phyloP scores from a whole-genome alignment of 257 asterid genomes.

The Petrea volubilis region DNA sequence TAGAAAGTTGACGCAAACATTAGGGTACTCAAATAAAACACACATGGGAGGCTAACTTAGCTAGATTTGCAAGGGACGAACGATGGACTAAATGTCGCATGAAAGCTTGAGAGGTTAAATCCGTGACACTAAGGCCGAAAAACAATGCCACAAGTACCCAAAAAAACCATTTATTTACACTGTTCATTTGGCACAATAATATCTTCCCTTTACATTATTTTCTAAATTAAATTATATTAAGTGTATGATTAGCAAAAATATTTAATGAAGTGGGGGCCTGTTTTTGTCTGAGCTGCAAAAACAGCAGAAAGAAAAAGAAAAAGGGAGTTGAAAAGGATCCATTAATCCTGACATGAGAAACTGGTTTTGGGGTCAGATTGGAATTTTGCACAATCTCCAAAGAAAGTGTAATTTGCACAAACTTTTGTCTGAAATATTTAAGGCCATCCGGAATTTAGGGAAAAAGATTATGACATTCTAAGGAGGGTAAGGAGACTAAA shows the following conservation, averaged over 20 bases:
- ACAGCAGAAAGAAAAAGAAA: background rate
- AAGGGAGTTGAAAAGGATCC: background rate
- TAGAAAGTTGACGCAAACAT: no score
- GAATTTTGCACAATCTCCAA: slow-evolving; percentile 76
- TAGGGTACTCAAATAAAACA: no score
- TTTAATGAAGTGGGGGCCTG: background rate
- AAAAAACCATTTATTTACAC: background rate
- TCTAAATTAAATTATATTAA: background rate
- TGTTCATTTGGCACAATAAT: slow-evolving; percentile 6
- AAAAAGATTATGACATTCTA: slow-evolving; percentile 44
- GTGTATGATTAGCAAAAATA: background rate
- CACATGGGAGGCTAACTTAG: no score
- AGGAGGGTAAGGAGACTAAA: slow-evolving; percentile 24
- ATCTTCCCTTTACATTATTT: background rate
- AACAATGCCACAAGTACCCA: background rate
- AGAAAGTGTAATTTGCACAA: slow-evolving; percentile 44
- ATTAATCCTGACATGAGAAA: slow-evolving; percentile 47
- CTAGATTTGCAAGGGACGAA: no score
- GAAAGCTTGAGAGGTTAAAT: background rate
- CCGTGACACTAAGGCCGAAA: background rate
- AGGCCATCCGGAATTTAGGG: slow-evolving; percentile 81
- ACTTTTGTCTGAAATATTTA: slow-evolving; percentile 47
- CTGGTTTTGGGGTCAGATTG: slow-evolving; percentile 50
- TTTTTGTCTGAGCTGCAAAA: background rate
- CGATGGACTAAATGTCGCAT: no score